Base-by-base conservation (phyloP, 108 stramenopile genomes). In the Discostella stelligeroides region DNA sequence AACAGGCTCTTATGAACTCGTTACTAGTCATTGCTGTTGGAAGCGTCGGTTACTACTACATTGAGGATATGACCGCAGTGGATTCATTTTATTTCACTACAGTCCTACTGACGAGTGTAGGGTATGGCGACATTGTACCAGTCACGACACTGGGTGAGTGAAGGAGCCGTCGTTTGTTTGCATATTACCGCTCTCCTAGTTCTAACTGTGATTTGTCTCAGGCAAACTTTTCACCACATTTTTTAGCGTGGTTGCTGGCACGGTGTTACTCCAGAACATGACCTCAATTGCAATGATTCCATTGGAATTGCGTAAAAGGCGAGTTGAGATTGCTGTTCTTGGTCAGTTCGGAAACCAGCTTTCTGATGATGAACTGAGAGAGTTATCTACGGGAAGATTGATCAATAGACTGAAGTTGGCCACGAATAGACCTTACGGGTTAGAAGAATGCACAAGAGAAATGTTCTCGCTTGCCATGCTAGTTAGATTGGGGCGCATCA, bases 381-480 rank as follows among this genome's bases (percentile, higher is more conserved):
- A 95, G 58, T 73, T 95, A n/a, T 90, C 94, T 9, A 91, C 94
- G 14, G 94, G 94, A 25, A 88, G 88, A 34, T 62, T 95, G 50
- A 81, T 95, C 58, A 81, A 86, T 21, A 73, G 94, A 4, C 82
- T 95, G 10, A 79, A 91, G 55, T 56, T 95, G 59, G 81, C 88
- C 9, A 84, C 80, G 7, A 79, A 89, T 46, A 45, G 84, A 56
- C 68, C 86, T 18, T 81, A 83, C 54, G 93, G 88, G 23, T 75
- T 95, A 56, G 85, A 91, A 53, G 88, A 92, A 60, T 95, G 94
- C 57, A 95, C 94, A 1, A 81, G 94, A 23, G 94, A 95, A 60
- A 95, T 92, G 91, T 95, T 95, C 75, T 84, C 88, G 38, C 83
- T 95, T 38, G 94, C 94, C 14, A 95, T 95, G 94, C 79, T 95